Conservation (phyloP, 768 basidiomycete genomes). For the Scleroderma citrinum region DNA sequence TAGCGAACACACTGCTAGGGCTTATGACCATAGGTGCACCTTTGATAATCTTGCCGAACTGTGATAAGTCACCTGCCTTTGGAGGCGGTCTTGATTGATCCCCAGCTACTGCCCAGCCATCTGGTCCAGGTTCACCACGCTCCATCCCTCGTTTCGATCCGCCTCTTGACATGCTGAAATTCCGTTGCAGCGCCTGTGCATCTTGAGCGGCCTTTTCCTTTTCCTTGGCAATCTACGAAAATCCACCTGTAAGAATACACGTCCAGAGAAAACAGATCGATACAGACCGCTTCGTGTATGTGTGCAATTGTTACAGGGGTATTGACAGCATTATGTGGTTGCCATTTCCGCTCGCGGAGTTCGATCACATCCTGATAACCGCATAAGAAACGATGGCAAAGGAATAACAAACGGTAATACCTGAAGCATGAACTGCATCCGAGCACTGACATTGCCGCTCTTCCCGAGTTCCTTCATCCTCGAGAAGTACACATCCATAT, state of each 20-base stretch:
- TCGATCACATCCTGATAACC: slow-evolving; percentile 78
- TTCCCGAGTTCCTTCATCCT: slow-evolving; percentile 81
- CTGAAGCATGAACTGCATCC: slow-evolving; percentile 95
- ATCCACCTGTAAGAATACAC: slow-evolving; percentile 41
- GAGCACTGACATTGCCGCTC: slow-evolving; percentile 68
- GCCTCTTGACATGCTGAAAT: slow-evolving; percentile 78
- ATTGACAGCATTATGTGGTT: slow-evolving; percentile 59
- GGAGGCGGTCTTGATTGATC: slow-evolving; percentile 47
- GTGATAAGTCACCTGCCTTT: slow-evolving; percentile 80
- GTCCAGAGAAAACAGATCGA: neutral
- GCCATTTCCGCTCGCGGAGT: slow-evolving; percentile 79
- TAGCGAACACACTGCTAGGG: slow-evolving; percentile 77
- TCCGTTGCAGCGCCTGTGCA: slow-evolving; percentile 38
- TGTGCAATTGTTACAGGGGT: slow-evolving; percentile 87
- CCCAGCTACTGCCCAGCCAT: slow-evolving; percentile 82
- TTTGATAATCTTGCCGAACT: slow-evolving; percentile 83
- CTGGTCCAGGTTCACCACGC: slow-evolving; percentile 60
- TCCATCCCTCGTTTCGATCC: slow-evolving; percentile 85
- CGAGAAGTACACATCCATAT: slow-evolving; percentile 90
- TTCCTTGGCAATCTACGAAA: slow-evolving; percentile 70
- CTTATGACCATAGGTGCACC: slow-evolving; percentile 72
- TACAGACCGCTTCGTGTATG: slow-evolving; percentile 76
- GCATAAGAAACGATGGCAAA: neutral
- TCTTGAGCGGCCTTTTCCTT: slow-evolving; percentile 59
- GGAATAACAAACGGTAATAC: slow-evolving; percentile 37